Base-by-base conservation (phyloP, 495 filamentous ascomycete genomes). In the Hypoxylon fuscum region DNA sequence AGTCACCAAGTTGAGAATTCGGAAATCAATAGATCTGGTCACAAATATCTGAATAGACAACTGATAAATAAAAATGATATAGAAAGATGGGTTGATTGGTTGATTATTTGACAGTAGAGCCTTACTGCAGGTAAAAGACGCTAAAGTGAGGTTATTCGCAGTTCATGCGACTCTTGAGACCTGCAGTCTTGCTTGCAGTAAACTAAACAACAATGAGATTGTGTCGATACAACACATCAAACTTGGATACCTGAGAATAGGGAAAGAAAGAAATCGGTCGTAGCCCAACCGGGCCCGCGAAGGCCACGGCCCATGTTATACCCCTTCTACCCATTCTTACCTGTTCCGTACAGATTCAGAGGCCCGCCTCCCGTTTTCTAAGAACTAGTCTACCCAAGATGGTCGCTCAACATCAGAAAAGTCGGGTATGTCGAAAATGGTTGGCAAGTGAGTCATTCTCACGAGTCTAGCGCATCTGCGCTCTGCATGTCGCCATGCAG, bases 131-230 rank as follows among this genome's bases (percentile, higher is more conserved):
- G 38, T 10, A 46, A 43, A 41, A 50, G 66, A 65, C 53, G 63
- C 59, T 72, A 62, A 56, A 47, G 46, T 67, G 69, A 72, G 42
- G 66, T 38, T 72, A 69, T 72, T 70, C 69, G 69, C 60, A 72
- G 51, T 53, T 69, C 59, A 64, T 67, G 66, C 59, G 55, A 66
- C 54, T 44, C 41, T 40, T 21, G 57, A 20, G 49, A 56, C 48
- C 46, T 60, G 68, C 59, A 55, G 50, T 37, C 37, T 46, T 59
- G 58, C 43, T 65, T 55, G 57, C 49, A 55, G 54, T 38, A 55
- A 15, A 15, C 47, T 31, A 38, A 55, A 41, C 29, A 53, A 46
- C 29, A 27, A 55, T 57, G n/a, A 18, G 12, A 42, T 18, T 43
- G 35, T 55, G 25, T 51, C n/a, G 35, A 62, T 31, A 25, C 34